phyloP scores from a whole-genome alignment of 305 asterid genomes.

The Ajuga reptans region DNA sequence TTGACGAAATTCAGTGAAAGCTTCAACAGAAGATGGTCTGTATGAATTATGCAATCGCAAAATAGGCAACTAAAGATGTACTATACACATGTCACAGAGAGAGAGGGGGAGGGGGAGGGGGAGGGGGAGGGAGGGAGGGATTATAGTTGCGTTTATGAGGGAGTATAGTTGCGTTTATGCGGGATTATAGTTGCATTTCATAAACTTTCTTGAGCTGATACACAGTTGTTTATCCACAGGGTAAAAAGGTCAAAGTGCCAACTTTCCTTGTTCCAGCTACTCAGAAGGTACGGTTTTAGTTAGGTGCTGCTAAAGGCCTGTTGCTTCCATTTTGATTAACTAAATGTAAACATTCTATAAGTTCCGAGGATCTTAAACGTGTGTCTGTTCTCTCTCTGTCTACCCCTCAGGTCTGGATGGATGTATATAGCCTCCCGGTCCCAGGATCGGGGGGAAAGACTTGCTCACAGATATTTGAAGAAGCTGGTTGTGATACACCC shows the following conservation, averaged over 20 bases:
- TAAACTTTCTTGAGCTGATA: too few species aligned
- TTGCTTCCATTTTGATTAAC: neutral
- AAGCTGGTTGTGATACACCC: slow-evolving; percentile 94
- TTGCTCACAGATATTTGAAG: slow-evolving; percentile 86
- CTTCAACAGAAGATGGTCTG: neutral
- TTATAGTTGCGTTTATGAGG: too few species aligned
- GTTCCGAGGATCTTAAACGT: too few species aligned
- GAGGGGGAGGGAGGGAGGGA: too few species aligned
- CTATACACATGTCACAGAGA: too few species aligned
- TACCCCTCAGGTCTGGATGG: slow-evolving; percentile 82
- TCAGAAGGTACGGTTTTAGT: slow-evolving; percentile 55
- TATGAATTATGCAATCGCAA: too few species aligned
- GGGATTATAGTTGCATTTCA: too few species aligned
- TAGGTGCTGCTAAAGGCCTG: slow-evolving; percentile 1
- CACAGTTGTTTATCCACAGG: slow-evolving; percentile 22
- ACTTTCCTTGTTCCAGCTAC: slow-evolving; percentile 90
- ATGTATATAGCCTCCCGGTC: slow-evolving; percentile 60
- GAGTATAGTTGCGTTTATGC: too few species aligned
- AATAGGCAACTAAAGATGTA: too few species aligned
- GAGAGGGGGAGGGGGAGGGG: too few species aligned
- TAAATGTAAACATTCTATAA: neutral
- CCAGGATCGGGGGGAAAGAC: slow-evolving; percentile 91
- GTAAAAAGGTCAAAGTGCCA: slow-evolving; percentile 90
- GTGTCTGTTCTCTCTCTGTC: too few species aligned
- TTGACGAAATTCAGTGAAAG: neutral